Base-by-base conservation (phyloP, 257 asterid species). In the Ajuga chamaepitys region DNA sequence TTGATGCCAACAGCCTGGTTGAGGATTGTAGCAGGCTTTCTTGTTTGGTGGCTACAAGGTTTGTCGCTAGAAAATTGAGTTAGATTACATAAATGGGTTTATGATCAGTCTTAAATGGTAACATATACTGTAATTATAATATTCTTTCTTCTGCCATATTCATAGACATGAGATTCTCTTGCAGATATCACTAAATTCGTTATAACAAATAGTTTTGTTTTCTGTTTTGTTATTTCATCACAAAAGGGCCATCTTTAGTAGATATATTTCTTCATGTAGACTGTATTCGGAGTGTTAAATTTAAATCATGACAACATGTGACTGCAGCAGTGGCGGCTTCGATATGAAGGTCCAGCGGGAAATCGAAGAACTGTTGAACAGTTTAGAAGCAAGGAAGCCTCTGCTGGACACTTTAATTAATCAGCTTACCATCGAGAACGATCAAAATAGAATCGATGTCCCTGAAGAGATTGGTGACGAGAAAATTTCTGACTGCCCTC, bases 361-460 rank as follows among this genome's bases (percentile, higher is more conserved):
- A 45, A 50, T 72, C 41, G 74, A 32, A 44, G 63, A 40, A 53
- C 16, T 71, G 14, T 35, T 71, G 68, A 61, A 42, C 67, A 72
- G 58, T 20, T 59, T 78, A 59, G 59, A 21, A 53, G 67, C 56
- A 7, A 58, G 22, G 34, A 30, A 25, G 58, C 66, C 75, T 8
- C 25, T 52, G 53, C 2, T 76, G 0, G 71, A 75, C 9, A 8
- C 20, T 10, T 38, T 71, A 2, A 17, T 64, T 26, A 45, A 13
- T 47, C 30, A 0, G 11, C 24, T 54, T 11, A 0, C 11, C 4
- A 13, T 0, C 20, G 53, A 45, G 26, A 22, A 55, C 16, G 73
- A 63, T 25, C 30, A 26, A 1, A 14, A 58, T 28, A 69, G 22
- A 14, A 35, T 18, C 26, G 8, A 34, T 4, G 53, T 41, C 18